Conservation (phyloP, 2,329 filamentous ascomycete species). For the Calonectria ilicicola region DNA sequence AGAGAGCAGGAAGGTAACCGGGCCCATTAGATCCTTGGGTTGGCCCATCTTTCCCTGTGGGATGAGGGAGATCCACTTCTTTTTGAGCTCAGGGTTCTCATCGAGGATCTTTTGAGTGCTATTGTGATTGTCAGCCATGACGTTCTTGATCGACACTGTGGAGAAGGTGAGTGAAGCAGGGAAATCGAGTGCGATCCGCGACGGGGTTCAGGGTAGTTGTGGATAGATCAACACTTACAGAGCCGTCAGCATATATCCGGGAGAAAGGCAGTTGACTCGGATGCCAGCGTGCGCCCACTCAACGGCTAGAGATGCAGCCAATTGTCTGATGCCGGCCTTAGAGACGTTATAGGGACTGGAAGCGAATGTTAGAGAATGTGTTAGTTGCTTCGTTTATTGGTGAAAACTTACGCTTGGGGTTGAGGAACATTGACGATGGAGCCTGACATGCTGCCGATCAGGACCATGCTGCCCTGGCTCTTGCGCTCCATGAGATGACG, state of each 20-base stretch:
- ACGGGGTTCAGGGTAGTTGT: not conserved
- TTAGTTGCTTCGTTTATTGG: not conserved
- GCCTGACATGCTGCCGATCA: constrained; percentile 96
- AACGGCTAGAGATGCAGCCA: constrained; percentile 88
- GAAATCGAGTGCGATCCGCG: not conserved
- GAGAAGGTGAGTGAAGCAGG: not conserved
- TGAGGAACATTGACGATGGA: constrained; percentile 95
- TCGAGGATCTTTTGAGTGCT: constrained; percentile 95
- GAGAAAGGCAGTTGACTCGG: constrained; percentile 94
- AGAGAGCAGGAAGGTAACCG: constrained; percentile 86
- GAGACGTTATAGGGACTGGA: constrained; percentile 85
- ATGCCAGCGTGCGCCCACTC: constrained; percentile 93
- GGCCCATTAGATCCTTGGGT: constrained; percentile 93
- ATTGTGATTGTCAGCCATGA: constrained; percentile 19
- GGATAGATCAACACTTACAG: constrained; percentile 69
- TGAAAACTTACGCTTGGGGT: constrained; percentile 75
- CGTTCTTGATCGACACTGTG: constrained; percentile 22
- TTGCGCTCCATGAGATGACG: constrained; percentile 90
- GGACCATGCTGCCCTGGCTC: constrained; percentile 85
- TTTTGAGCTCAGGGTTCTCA: constrained; percentile 89
- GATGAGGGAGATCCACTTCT: constrained; percentile 92
- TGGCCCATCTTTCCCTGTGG: constrained; percentile 94
- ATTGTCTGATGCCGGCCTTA: constrained; percentile 91
- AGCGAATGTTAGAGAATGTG: not conserved
- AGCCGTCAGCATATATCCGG: constrained; percentile 96